Conservation (phyloP, 1,284 basidiomycete genomes). For the Coniophora puteana region DNA sequence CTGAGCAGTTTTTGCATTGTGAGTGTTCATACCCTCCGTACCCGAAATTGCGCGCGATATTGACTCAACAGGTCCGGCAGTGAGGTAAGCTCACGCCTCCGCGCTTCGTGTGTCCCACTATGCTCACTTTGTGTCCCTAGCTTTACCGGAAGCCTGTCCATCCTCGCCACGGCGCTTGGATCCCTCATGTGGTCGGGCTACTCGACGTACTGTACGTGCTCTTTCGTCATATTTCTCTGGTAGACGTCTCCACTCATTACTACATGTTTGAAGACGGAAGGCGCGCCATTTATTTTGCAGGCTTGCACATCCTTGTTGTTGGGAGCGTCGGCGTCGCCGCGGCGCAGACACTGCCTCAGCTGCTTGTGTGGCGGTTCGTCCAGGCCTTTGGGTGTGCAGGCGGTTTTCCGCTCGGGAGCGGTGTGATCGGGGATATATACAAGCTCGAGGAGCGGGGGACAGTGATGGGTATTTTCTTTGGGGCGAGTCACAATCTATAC, state of each 20-base stretch:
- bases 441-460: slow-evolving; percentile 55
- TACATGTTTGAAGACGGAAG: slow-evolving; percentile 51
- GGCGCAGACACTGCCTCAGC: slow-evolving; percentile 39
- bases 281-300: slow-evolving; percentile 54
- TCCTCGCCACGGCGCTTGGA: slow-evolving; percentile 1
- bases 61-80: slow-evolving; percentile 26
- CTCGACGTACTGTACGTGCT: slow-evolving; percentile 5
- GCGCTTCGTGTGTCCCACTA: not conserved
- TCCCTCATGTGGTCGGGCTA: slow-evolving; percentile 5
- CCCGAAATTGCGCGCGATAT: slow-evolving; percentile 35
- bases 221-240: not conserved
- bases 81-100: slow-evolving; percentile 22
- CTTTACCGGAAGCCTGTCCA: slow-evolving; percentile 7
- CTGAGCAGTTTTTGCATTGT: slow-evolving; percentile 35
- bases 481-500: slow-evolving; percentile 4
- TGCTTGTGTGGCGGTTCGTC: slow-evolving; percentile 61
- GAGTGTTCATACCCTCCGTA: slow-evolving; percentile 41
- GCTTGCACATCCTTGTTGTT: slow-evolving; percentile 57
- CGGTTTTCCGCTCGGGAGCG: slow-evolving; percentile 56
- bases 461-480: slow-evolving; percentile 58
- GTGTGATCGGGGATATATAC: slow-evolving; percentile 65
- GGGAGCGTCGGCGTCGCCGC: slow-evolving; percentile 60
- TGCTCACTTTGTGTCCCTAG: not conserved
- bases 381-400: slow-evolving; percentile 59
- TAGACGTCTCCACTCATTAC: not conserved